Conservation (phyloP, 208 protist species). For the Lotmaria passim region DNA sequence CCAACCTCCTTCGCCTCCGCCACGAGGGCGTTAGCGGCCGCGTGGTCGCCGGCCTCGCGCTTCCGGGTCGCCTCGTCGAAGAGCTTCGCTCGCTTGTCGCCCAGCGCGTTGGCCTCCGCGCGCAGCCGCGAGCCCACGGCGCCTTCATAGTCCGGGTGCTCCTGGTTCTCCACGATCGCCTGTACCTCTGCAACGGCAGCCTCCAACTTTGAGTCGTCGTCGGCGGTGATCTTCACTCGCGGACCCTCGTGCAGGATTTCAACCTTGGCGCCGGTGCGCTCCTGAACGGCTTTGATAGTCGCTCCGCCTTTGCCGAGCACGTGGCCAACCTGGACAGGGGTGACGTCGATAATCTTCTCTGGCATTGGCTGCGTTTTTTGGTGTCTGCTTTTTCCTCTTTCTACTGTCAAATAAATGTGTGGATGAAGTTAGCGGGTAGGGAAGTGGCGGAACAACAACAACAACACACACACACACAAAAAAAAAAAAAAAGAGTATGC, state of each 20-base stretch:
- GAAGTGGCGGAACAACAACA: not conserved
- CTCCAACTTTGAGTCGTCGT: slow-evolving; percentile 39
- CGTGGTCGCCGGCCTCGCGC: slow-evolving; percentile 41
- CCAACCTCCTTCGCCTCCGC: slow-evolving; percentile 44
- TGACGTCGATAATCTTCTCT: slow-evolving; percentile 39
- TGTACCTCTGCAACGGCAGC: slow-evolving; percentile 42
- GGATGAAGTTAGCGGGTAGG: too few species aligned
- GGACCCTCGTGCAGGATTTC: slow-evolving; percentile 49
- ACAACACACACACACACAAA: slow-evolving; percentile 10
- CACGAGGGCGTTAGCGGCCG: slow-evolving; percentile 35
- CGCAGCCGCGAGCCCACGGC: slow-evolving; percentile 43
- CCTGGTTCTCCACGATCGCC: slow-evolving; percentile 43
- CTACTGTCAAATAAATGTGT: too few species aligned
- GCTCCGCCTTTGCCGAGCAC: slow-evolving; percentile 56
- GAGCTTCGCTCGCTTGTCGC: slow-evolving; percentile 45
- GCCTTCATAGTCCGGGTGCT: slow-evolving; percentile 69
- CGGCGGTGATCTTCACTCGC: slow-evolving; percentile 55
- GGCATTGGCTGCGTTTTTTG: slow-evolving; percentile 26
- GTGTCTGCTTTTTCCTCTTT: too few species aligned
- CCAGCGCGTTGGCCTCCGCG: slow-evolving; percentile 46
- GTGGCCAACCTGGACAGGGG: slow-evolving; percentile 50
- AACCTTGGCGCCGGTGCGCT: slow-evolving; percentile 48
- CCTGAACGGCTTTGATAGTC: slow-evolving; percentile 51
- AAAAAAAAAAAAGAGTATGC: not conserved
- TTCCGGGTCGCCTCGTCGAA: slow-evolving; percentile 46